These are phyloP conservation scores for Eucalyptus guilfoylei DNA, from an alignment of 345 rosid genomes.

Conservation along the genomic window DNA sequence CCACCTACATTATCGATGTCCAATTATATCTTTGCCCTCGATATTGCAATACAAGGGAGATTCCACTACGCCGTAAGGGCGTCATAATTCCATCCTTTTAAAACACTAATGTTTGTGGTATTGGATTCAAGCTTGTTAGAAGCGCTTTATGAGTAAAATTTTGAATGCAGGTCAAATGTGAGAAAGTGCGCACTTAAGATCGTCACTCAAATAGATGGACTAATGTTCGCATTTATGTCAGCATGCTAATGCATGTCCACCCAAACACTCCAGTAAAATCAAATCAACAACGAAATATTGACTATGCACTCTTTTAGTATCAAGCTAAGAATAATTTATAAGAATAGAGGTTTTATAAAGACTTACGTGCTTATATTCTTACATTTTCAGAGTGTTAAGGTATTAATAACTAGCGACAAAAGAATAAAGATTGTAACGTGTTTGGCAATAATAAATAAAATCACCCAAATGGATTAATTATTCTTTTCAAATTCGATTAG, in stretches of 20 bases:
- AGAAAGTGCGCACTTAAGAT: background rate
- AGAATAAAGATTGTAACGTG: background rate
- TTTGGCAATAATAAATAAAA: background rate
- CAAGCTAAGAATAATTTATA: background rate
- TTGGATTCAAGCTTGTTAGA: background rate
- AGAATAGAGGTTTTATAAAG: background rate
- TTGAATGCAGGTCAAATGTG: background rate
- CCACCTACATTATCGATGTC: background rate
- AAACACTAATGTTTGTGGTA: background rate
- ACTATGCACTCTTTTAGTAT: background rate
- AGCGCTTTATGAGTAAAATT: background rate
- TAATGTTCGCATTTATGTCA: background rate
- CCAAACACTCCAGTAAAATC: background rate
- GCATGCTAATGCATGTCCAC: background rate
- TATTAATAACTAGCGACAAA: background rate
- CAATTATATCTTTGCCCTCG: background rate
- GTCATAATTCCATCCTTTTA: background rate
- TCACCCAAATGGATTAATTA: background rate
- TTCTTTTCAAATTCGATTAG: background rate
- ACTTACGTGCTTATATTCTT: background rate
- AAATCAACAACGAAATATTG: background rate
- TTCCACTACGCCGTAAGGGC: background rate
- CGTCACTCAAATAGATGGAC: background rate
- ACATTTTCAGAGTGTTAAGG: background rate
- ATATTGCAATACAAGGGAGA: background rate